Conservation (phyloP, 805 yeast genomes). For the Geotrichum ghanense region DNA sequence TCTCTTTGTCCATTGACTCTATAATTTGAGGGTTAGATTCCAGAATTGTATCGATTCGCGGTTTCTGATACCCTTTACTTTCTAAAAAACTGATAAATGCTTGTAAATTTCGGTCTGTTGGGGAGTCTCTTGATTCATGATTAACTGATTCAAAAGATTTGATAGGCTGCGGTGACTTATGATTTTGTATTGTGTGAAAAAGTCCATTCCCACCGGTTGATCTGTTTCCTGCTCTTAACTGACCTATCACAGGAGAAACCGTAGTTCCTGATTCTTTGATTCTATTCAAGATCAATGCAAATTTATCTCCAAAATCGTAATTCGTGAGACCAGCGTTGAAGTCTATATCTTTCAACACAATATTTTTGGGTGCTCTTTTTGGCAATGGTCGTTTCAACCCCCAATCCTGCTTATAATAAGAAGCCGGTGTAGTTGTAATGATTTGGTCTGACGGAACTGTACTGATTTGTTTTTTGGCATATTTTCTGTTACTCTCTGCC, state of each 20-base stretch:
- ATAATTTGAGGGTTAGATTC: neutral
- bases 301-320: slow-evolving; percentile 29
- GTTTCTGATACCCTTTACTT: neutral
- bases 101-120: too few relatives aligned
- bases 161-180: too few relatives aligned
- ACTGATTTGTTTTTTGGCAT: slow-evolving; percentile 20
- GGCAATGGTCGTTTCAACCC: slow-evolving; percentile 3
- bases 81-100: neutral
- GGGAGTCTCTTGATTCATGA: too few relatives aligned
- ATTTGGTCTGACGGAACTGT: slow-evolving; percentile 21
- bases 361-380: slow-evolving; percentile 18
- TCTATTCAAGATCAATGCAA: slow-evolving; percentile 23
- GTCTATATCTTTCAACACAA: slow-evolving; percentile 22
- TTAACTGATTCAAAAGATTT: neutral
- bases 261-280: neutral
- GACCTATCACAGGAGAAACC: neutral
- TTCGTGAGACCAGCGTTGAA: slow-evolving; percentile 26
- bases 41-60: neutral
- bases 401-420: slow-evolving; percentile 5
- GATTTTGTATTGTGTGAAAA: too few relatives aligned
- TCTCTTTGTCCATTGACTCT: neutral
- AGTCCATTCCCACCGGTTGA: neutral
- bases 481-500: neutral
- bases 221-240: neutral
- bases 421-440: slow-evolving; percentile 8